Conservation (phyloP, 2,329 filamentous ascomycete genomes). For the Ophiostoma ulmi region DNA sequence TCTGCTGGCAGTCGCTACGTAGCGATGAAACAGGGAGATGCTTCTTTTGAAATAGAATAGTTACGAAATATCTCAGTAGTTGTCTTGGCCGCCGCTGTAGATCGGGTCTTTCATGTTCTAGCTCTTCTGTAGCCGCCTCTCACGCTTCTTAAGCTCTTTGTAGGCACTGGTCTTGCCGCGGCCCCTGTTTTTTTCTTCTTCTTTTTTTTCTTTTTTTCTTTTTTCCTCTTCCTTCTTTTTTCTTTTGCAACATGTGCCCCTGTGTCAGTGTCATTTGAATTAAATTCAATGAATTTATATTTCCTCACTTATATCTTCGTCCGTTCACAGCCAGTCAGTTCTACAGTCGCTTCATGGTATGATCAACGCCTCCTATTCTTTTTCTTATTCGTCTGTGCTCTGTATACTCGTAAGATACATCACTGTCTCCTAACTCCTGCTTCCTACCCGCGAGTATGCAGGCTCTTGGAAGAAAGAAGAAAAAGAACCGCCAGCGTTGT, state of each 20-base stretch:
- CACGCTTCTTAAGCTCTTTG: not conserved
- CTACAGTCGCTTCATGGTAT: too few species aligned
- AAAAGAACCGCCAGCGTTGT: not conserved
- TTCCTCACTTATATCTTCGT: not conserved
- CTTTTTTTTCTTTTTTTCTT: not conserved
- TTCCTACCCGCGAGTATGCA: too few species aligned
- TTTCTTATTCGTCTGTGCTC: not conserved
- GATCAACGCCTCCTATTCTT: too few species aligned
- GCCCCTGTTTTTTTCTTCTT: not conserved
- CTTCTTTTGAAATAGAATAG: not conserved
- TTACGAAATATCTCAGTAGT: too few species aligned
- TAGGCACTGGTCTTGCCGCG: too few species aligned
- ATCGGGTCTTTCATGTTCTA: slow-evolving; percentile 1
- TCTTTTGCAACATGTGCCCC: not conserved
- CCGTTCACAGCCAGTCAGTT: not conserved
- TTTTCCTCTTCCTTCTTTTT: not conserved
- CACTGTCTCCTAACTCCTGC: not conserved
- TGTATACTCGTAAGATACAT: too few species aligned
- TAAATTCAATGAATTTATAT: not conserved
- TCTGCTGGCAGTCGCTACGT: not conserved
- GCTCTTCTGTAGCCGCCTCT: not conserved
- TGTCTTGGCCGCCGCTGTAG: not conserved
- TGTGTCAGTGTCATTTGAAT: not conserved
- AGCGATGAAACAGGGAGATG: not conserved
- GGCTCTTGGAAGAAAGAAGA: not conserved